Conservation (phyloP, 352 stramenopile genomes). For the Pythium phragmitis region DNA sequence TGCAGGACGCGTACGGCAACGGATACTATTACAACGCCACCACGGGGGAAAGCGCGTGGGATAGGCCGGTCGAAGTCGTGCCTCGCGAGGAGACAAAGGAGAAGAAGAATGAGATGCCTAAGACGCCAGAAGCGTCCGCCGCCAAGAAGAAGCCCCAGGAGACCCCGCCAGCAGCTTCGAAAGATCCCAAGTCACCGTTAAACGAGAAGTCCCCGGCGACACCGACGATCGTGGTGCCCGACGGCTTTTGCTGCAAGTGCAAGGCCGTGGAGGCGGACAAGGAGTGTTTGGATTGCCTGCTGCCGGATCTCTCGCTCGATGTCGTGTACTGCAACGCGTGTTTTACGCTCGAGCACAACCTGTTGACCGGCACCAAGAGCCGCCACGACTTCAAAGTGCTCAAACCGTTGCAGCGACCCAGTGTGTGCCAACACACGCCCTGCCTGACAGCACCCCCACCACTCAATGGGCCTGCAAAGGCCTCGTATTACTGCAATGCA, state of each 20-base stretch:
- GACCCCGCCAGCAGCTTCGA: background rate
- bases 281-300: slow-evolving; percentile 54
- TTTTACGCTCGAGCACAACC: slow-evolving; percentile 51
- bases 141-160: background rate
- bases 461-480: slow-evolving; percentile 2
- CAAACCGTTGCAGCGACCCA: slow-evolving; percentile 15
- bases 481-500: slow-evolving; percentile 51
- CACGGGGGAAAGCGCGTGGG: slow-evolving; percentile 56
- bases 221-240: slow-evolving; percentile 4
- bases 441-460: slow-evolving; percentile 8
- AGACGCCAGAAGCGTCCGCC: background rate
- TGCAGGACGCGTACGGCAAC: slow-evolving; percentile 49
- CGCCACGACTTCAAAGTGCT: slow-evolving; percentile 64
- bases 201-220: background rate
- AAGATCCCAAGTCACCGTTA: background rate
- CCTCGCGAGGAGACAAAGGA: background rate
- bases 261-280: slow-evolving; percentile 37
- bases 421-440: slow-evolving; percentile 33
- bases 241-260: slow-evolving; percentile 46
- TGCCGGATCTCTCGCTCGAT: slow-evolving; percentile 5
- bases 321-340: slow-evolving; percentile 46
- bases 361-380: slow-evolving; percentile 20
- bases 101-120: slow-evolving; percentile 8
- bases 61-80: slow-evolving; percentile 40
- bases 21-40: slow-evolving; percentile 63